Evolutionary conservation across 805 yeast species (phyloP).

Genomic region (Saccharomycopsis babjevae): DNA sequence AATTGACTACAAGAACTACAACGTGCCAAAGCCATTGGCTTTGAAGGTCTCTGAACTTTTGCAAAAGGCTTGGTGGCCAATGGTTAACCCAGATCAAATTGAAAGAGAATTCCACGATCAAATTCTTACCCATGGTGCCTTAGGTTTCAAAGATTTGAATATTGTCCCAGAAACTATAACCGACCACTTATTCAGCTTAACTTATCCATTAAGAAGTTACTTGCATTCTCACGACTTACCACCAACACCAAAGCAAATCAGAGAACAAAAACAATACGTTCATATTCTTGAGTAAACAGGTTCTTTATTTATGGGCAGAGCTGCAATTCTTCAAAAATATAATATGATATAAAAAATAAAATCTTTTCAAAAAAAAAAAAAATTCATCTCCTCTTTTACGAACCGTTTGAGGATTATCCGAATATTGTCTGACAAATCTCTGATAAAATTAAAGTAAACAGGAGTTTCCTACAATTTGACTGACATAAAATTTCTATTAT

Average conservation of each 20-base stretch:
- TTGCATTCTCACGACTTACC: constrained; percentile 33
- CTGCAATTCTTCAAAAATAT: neutral
- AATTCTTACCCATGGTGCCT: constrained; percentile 33
- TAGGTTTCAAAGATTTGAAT: constrained; percentile 57
- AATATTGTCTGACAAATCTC: no score
- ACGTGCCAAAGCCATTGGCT: constrained; percentile 32
- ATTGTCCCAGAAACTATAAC: constrained; percentile 46
- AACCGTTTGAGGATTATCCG: no score
- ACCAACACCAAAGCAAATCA: constrained; percentile 29
- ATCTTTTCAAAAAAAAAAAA: no score
- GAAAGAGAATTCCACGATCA: constrained; percentile 68
- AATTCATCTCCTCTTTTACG: no score
- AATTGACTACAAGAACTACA: constrained; percentile 29
- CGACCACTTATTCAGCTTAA: constrained; percentile 38
- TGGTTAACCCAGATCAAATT: constrained; percentile 58
- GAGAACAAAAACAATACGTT: constrained; percentile 22
- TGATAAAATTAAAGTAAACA: no score
- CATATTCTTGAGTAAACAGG: constrained; percentile 15
- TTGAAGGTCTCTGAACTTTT: constrained; percentile 27
- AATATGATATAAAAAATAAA: no score
- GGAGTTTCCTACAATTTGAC: no score
- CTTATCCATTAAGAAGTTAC: constrained; percentile 27
- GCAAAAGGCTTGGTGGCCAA: constrained; percentile 35
- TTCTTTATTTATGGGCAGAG: neutral
- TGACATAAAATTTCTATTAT: neutral